phyloP scores from a whole-genome alignment of 192 early-diverging fungal genomes.

The Podila clonocystis region DNA sequence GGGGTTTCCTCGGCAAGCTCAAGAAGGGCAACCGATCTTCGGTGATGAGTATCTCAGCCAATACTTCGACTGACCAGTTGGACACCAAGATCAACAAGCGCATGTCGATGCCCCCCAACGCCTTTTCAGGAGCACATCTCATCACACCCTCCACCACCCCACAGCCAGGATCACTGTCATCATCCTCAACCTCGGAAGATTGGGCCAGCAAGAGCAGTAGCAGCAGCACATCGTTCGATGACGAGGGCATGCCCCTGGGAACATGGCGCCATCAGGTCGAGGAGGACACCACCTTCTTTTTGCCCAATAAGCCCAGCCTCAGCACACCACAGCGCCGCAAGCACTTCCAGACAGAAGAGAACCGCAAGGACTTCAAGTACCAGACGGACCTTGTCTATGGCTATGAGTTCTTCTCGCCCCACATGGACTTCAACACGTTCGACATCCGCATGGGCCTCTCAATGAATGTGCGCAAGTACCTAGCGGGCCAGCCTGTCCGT shows the following conservation, averaged over 20 bases:
- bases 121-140: not conserved
- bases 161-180: constrained; percentile 29
- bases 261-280: constrained; percentile 34
- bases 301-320: constrained; percentile 17
- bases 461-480: constrained; percentile 44
- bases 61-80: constrained; percentile 28
- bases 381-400: constrained; percentile 45
- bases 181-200: constrained; percentile 13
- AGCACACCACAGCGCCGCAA: constrained; percentile 37
- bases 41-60: constrained; percentile 21
- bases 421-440: constrained; percentile 54
- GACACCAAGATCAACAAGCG: constrained; percentile 10
- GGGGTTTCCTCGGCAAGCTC: constrained; percentile 47
- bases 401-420: constrained; percentile 53
- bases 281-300: constrained; percentile 46
- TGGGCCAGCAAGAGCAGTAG: not conserved
- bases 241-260: constrained; percentile 30
- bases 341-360: constrained; percentile 34
- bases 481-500: constrained; percentile 43
- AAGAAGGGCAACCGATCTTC: constrained; percentile 39
- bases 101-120: not conserved
- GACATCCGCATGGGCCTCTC: constrained; percentile 40
- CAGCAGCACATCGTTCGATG: constrained; percentile 2
- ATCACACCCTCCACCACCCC: constrained; percentile 26
- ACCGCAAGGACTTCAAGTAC: constrained; percentile 37